Percentiles rank a stretch among this genome's conserved stretches.
These are phyloP conservation scores for Wilhelminamyces savonicus DNA, from an alignment of 805 yeast genomes.

Conservation along the genomic window DNA sequence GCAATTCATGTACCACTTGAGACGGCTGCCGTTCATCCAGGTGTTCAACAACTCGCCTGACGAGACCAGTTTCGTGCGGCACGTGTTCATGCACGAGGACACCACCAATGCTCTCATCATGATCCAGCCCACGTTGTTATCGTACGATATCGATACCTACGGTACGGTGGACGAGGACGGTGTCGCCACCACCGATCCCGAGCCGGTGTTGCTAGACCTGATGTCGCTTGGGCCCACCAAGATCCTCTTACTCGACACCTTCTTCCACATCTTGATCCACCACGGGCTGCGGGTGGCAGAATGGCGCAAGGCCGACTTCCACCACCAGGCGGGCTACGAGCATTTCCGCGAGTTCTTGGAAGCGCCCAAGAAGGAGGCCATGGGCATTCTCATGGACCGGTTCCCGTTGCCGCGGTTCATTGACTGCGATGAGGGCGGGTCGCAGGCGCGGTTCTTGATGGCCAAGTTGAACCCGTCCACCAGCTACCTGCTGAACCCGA, in stretches of 20 bases:
- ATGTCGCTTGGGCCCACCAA: constrained; percentile 52
- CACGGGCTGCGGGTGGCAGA: constrained; percentile 64
- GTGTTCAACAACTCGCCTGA: constrained; percentile 69
- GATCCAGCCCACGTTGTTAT: constrained; percentile 64
- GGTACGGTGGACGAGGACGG: constrained; percentile 30
- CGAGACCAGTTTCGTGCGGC: constrained; percentile 62
- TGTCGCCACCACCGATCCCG: constrained; percentile 39
- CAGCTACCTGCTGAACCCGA: constrained; percentile 39
- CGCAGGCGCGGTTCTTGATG: constrained; percentile 66
- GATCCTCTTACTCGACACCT: constrained; percentile 57
- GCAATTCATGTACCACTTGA: constrained; percentile 60
- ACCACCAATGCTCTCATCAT: constrained; percentile 53
- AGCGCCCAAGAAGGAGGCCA: constrained; percentile 60
- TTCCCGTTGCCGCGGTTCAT: constrained; percentile 69
- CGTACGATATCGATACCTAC: constrained; percentile 44
- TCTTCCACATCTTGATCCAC: constrained; percentile 61
- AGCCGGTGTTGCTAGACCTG: constrained; percentile 60
- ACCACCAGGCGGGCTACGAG: constrained; percentile 52
- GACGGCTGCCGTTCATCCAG: constrained; percentile 60
- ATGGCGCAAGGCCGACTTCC: constrained; percentile 62
- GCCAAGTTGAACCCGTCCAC: constrained; percentile 67
- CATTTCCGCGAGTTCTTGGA: constrained; percentile 55
- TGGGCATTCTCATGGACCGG: constrained; percentile 56
- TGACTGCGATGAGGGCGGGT: constrained; percentile 71
- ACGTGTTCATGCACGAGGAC: constrained; percentile 57